Evolutionary conservation across 75 land plant species (phyloP).

Genomic region (Cunninghamia lanceolata): DNA sequence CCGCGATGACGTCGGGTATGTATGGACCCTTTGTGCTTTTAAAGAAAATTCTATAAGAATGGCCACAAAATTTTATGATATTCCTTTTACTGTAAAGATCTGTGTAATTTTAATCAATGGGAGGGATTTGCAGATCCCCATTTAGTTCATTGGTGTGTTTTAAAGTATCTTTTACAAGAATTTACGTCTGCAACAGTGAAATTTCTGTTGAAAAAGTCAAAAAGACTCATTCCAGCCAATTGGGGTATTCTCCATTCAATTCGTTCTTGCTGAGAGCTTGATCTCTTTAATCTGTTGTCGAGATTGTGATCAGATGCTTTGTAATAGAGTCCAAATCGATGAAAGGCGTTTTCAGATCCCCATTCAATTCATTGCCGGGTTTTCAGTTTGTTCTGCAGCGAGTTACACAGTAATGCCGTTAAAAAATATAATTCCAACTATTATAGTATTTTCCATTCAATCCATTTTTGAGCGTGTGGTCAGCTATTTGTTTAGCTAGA

Average conservation of each 20-base stretch:
- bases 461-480: not conserved
- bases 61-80: not conserved
- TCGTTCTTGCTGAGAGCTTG: not conserved
- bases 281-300: not conserved
- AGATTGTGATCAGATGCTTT: not conserved
- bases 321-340: too few relatives aligned
- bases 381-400: not conserved
- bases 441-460: not conserved
- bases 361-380: not conserved
- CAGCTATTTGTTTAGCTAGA: not conserved
- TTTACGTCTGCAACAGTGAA: not conserved
- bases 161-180: not conserved
- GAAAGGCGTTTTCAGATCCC: not conserved
- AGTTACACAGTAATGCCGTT: not conserved
- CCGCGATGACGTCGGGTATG: conserved; percentile 98
- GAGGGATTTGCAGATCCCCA: not conserved
- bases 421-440: not conserved
- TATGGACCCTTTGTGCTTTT: too few relatives aligned
- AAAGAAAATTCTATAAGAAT: not conserved
- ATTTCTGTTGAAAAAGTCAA: not conserved
- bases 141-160: not conserved
- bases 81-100: not conserved
- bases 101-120: not conserved
- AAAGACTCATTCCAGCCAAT: not conserved
- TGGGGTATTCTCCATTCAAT: not conserved